Evolutionary conservation across 2,329 filamentous ascomycete species (phyloP).

Genomic region (Lachnellula willkommii): DNA sequence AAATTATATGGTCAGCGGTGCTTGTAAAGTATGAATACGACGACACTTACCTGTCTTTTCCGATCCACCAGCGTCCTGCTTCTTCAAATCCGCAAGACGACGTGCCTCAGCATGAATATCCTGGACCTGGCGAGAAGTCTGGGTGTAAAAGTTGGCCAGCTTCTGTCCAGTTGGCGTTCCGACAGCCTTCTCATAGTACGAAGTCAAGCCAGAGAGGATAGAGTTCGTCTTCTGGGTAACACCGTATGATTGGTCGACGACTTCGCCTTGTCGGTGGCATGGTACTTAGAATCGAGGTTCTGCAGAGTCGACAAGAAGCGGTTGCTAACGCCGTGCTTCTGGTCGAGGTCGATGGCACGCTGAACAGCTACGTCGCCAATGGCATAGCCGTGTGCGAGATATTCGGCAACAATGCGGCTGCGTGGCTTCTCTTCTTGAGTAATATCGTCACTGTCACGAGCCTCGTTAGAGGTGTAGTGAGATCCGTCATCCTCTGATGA

Average conservation of each 20-base stretch:
- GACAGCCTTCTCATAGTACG: constrained; percentile 92
- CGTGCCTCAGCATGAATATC: constrained; percentile 91
- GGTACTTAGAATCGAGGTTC: constrained; percentile 77
- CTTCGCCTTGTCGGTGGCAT: constrained; percentile 81
- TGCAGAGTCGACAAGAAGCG: constrained; percentile 74
- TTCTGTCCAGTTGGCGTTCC: constrained; percentile 84
- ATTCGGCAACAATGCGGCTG: constrained; percentile 88
- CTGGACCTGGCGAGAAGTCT: constrained; percentile 80
- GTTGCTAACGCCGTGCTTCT: constrained; percentile 77
- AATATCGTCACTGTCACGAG: constrained; percentile 63
- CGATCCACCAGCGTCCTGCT: constrained; percentile 48
- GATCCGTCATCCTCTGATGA: constrained; percentile 54
- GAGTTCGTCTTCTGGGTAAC: constrained; percentile 67
- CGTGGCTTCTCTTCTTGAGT: constrained; percentile 96
- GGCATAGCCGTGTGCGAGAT: constrained; percentile 87
- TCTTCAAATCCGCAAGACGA: constrained; percentile 84
- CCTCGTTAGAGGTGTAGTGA: constrained; percentile 48
- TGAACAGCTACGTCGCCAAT: constrained; percentile 68
- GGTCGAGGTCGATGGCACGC: constrained; percentile 79
- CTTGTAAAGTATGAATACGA: constrained; percentile 30
- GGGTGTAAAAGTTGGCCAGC: constrained; percentile 80
- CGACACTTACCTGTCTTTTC: constrained; percentile 44
- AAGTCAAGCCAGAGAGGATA: constrained; percentile 61
- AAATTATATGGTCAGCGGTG: constrained; percentile 26
- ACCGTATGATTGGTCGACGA: constrained; percentile 81